phyloP scores from a whole-genome alignment of 352 stramenopile genomes.

The Phytophthora megakarya region DNA sequence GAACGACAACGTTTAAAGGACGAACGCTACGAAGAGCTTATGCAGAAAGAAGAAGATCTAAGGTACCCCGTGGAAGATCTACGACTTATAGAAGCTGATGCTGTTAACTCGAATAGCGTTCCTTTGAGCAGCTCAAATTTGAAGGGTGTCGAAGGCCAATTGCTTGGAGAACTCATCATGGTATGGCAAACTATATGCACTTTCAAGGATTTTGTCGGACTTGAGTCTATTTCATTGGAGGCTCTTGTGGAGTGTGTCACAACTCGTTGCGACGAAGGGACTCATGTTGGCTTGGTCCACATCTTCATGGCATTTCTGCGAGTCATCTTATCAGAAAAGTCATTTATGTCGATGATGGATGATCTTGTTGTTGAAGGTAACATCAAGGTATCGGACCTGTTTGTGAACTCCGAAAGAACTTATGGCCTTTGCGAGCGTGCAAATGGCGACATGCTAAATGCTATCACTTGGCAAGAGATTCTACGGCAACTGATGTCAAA shows the following conservation, averaged over 20 bases:
- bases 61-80: slow-evolving; percentile 80
- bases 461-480: slow-evolving; percentile 87
- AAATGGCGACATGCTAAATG: slow-evolving; percentile 75
- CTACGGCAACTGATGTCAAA: slow-evolving; percentile 84
- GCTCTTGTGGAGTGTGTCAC: slow-evolving; percentile 59
- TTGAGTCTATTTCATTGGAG: slow-evolving; percentile 70
- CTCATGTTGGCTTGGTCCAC: slow-evolving; percentile 51
- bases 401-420: slow-evolving; percentile 67
- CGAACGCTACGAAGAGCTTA: slow-evolving; percentile 68
- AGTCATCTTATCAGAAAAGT: slow-evolving; percentile 80
- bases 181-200: slow-evolving; percentile 79
- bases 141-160: slow-evolving; percentile 54
- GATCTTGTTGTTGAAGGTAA: slow-evolving; percentile 82
- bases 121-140: slow-evolving; percentile 46
- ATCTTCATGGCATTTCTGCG: slow-evolving; percentile 79
- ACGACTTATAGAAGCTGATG: slow-evolving; percentile 56
- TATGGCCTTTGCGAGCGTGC: slow-evolving; percentile 78
- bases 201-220: slow-evolving; percentile 70
- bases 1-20: slow-evolving; percentile 53
- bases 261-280: slow-evolving; percentile 47
- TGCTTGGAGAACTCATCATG: slow-evolving; percentile 82
- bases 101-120: slow-evolving; percentile 35
- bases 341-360: slow-evolving; percentile 74
- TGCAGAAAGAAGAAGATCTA: slow-evolving; percentile 59
- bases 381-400: slow-evolving; percentile 81